Conservation (phyloP, 1,139 yeast genomes). For the Lodderomyces oxycetoniae region DNA sequence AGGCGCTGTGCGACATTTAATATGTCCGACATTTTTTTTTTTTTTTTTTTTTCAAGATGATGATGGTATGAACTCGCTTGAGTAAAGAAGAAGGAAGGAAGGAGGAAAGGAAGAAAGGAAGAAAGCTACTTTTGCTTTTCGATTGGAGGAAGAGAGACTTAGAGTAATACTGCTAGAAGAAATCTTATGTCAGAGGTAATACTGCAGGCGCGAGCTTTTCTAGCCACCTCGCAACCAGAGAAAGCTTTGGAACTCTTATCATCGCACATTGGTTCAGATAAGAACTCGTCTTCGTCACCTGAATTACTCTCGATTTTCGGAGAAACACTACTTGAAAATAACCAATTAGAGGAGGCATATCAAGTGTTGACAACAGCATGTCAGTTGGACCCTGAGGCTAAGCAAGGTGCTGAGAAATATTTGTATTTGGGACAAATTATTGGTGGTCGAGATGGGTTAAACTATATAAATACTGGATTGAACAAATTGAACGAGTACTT, state of each 20-base stretch:
- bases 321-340: slow-evolving; percentile 73
- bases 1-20: too few species aligned
- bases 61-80: too few species aligned
- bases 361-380: slow-evolving; percentile 59
- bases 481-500: slow-evolving; percentile 44
- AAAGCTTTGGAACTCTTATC: slow-evolving; percentile 36
- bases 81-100: slow-evolving; percentile 1
- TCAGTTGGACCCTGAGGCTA: slow-evolving; percentile 63
- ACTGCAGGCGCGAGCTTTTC: slow-evolving; percentile 26
- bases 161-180: slow-evolving; percentile 5
- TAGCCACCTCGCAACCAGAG: slow-evolving; percentile 38
- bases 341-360: slow-evolving; percentile 75
- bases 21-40: too few species aligned
- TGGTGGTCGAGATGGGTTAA: slow-evolving; percentile 76
- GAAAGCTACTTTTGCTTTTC: slow-evolving; percentile 2
- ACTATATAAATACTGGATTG: slow-evolving; percentile 63
- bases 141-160: not conserved
- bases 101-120: slow-evolving; percentile 1
- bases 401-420: slow-evolving; percentile 70
- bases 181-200: slow-evolving; percentile 14
- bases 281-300: slow-evolving; percentile 28
- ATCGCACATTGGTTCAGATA: slow-evolving; percentile 24
- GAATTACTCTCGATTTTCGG: slow-evolving; percentile 48
- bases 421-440: slow-evolving; percentile 86
- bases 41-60: too few species aligned